Percentiles rank a stretch among this genome's conserved stretches.
Conservation (phyloP, 768 basidiomycete species). For the Asterophora parasitica region DNA sequence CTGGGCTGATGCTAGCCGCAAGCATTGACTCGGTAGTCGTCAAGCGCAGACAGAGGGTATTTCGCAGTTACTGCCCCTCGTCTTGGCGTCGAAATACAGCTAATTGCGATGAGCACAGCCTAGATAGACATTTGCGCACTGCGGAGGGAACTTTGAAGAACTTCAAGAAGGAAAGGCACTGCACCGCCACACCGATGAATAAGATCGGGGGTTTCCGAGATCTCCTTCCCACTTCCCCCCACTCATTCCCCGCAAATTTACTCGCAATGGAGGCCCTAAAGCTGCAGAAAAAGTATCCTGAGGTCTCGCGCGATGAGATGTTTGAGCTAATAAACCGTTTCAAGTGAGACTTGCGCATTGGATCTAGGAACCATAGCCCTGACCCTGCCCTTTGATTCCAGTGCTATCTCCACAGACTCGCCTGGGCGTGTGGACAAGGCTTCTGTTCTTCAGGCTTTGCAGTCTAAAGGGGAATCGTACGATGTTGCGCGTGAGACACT, state of each 20-base stretch:
- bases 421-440: slow-evolving; percentile 84
- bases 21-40: too few relatives aligned
- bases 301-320: slow-evolving; percentile 91
- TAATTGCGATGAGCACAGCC: slow-evolving; percentile 2
- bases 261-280: slow-evolving; percentile 73
- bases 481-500: slow-evolving; percentile 86
- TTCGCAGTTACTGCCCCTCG: too few relatives aligned
- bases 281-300: slow-evolving; percentile 88
- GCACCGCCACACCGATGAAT: slow-evolving; percentile 17
- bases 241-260: neutral
- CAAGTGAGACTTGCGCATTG: slow-evolving; percentile 61
- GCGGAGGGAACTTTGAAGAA: neutral
- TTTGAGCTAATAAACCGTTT: slow-evolving; percentile 91
- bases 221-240: slow-evolving; percentile 1
- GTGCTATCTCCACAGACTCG: slow-evolving; percentile 70
- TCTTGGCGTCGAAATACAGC: too few relatives aligned
- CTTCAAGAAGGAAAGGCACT: neutral
- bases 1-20: too few relatives aligned
- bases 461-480: slow-evolving; percentile 82
- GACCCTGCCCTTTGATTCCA: slow-evolving; percentile 25
- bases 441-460: slow-evolving; percentile 71
- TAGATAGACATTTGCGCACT: neutral
- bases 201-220: slow-evolving; percentile 18
- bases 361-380: slow-evolving; percentile 9
- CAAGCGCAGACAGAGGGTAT: too few relatives aligned